phyloP scores from a whole-genome alignment of 148 eudicot genomes.

The Chenopodium album region DNA sequence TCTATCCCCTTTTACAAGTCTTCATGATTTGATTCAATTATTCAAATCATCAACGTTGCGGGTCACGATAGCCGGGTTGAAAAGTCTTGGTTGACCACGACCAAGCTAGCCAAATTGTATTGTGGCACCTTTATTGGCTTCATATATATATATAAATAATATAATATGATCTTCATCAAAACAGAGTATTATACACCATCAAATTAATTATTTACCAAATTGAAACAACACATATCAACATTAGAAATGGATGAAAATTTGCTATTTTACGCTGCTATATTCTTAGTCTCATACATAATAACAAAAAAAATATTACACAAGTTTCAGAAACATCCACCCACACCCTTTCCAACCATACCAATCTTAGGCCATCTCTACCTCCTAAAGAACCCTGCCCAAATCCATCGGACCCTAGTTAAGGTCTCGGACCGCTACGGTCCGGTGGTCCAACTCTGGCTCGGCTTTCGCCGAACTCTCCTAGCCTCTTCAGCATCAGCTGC shows the following conservation, averaged over 20 bases:
- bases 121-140: too few relatives aligned
- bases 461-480: conserved; percentile 42
- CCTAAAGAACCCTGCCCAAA: conserved; percentile 30
- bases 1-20: too few relatives aligned
- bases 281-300: conserved; percentile 25
- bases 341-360: conserved; percentile 46
- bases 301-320: conserved; percentile 29
- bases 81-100: too few relatives aligned
- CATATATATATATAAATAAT: too few relatives aligned
- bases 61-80: too few relatives aligned
- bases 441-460: conserved; percentile 34
- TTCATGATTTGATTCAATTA: too few relatives aligned
- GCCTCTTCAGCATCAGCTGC: conserved; percentile 50
- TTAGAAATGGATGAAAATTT: background rate
- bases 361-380: conserved; percentile 54
- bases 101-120: too few relatives aligned
- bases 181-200: too few relatives aligned
- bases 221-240: too few relatives aligned
- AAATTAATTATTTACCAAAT: too few relatives aligned
- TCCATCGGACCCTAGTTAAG: conserved; percentile 37
- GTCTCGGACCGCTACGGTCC: conserved; percentile 42
- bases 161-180: too few relatives aligned
- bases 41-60: too few relatives aligned
- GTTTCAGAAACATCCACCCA: conserved; percentile 44
- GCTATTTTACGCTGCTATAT: background rate